Evolutionary conservation across 2,329 filamentous ascomycete species (phyloP), one percentile per base, ranked within the genome.

Genomic region (Pestalotiopsis sp.): DNA sequence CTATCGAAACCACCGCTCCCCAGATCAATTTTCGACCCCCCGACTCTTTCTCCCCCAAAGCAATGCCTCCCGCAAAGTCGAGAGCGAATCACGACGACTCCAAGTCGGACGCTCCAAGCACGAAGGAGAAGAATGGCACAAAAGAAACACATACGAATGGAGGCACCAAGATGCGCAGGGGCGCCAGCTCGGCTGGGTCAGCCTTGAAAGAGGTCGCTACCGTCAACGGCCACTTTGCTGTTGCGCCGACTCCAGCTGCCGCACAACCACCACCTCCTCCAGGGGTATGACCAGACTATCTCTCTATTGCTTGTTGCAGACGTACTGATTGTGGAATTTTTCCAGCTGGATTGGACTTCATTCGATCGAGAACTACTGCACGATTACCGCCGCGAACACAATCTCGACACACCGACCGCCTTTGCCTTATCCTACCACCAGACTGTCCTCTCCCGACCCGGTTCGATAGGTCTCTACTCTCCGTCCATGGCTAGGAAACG

Each of bases 401-500:
- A 88, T 69, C 86, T 96, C 75, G 86, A 88, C 75, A 91, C 90
- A 0, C 91, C 93, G 13, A 88, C 90, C 49, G 88, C 92, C 69
- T 95, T 93, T 80, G 87, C 84, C 68, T 88, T 85, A 74, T 85
- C 87, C 58, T 90, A 89, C 79, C 87, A 89, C 75, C 85, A 89
- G 74, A 86, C 86, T 78, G 84, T 91, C 13, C 83, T 92, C 57
- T 86, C 88, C 6, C 84, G 87, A 80, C 83, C 89, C 75, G 81
- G 85, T 73, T 86, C 89, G 78, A 90, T 95, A 73, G 93, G 92
- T 41, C 82, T 88, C 69, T 88, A 90, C 80, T 94, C 92, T 17
- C 92, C 93, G 5, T 94, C 92, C 27, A 94, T 94, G 89, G 88
- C 90, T 58, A 84, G 91, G 68, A 87, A 85, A 73, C 89, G 88